phyloP scores from a whole-genome alignment of 345 rosid genomes.

The Eucalyptus dawsonii region DNA sequence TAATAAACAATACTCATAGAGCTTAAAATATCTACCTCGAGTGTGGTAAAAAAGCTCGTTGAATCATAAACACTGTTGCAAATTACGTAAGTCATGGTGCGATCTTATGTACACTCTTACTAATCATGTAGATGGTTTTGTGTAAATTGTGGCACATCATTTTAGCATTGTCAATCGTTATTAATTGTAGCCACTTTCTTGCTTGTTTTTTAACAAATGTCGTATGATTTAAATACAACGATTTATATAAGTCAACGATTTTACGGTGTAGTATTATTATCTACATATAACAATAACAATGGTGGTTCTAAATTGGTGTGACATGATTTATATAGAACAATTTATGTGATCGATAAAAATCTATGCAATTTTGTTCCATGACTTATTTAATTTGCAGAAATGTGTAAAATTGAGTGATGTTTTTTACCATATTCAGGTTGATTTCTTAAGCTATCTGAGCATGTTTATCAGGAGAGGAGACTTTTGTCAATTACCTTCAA shows the following conservation, averaged over 20 bases:
- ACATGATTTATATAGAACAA: background rate
- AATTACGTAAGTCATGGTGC: rapidly evolving
- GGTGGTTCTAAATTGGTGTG: background rate
- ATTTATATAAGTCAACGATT: background rate
- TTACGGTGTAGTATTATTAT: background rate
- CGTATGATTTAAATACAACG: rapidly evolving
- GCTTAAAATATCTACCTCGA: background rate
- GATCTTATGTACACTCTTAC: background rate
- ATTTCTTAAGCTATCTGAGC: background rate
- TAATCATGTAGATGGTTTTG: background rate
- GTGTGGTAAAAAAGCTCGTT: background rate
- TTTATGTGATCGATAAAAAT: rapidly evolving
- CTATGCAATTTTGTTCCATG: background rate
- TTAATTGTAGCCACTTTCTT: background rate
- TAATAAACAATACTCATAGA: background rate
- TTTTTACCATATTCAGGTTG: background rate
- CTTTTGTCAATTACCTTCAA: background rate
- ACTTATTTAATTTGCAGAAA: background rate
- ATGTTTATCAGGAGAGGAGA: background rate
- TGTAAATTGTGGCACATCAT: background rate
- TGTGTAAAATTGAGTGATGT: background rate
- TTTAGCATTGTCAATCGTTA: background rate
- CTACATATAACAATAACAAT: background rate
- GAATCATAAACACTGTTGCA: background rate
- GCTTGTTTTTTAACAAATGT: background rate